Conservation (phyloP, 768 basidiomycete genomes). For the Obba rivulosa region DNA sequence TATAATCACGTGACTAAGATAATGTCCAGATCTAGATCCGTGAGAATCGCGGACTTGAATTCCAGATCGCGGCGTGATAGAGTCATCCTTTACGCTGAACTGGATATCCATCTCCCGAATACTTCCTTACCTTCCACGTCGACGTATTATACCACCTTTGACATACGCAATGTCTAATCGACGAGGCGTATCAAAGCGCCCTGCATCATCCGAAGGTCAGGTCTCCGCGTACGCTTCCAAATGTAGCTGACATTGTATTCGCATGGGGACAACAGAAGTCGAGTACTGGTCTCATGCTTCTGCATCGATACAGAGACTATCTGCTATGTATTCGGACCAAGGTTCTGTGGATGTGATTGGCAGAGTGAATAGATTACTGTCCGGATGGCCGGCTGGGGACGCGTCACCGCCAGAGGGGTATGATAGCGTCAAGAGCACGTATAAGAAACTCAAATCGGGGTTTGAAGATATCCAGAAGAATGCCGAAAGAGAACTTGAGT, state of each 20-base stretch:
- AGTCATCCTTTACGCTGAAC: too few species aligned
- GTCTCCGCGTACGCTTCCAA: conserved; percentile 16
- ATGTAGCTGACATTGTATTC: conserved; percentile 2
- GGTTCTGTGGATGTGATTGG: conserved; percentile 54
- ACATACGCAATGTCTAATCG: conserved; percentile 54
- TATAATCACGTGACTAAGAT: too few species aligned
- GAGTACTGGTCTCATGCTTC: conserved; percentile 73
- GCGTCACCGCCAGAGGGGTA: conserved; percentile 61
- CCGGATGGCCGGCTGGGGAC: conserved; percentile 70
- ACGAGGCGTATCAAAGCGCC: conserved; percentile 53
- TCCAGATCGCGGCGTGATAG: too few species aligned
- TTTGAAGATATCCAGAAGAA: conserved; percentile 56
- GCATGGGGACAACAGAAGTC: conserved; percentile 44
- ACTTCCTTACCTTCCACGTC: too few species aligned
- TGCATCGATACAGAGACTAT: conserved; percentile 49
- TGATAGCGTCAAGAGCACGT: conserved; percentile 54
- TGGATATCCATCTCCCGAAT: too few species aligned
- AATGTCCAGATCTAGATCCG: too few species aligned
- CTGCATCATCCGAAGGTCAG: conserved; percentile 73
- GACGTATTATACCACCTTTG: background rate
- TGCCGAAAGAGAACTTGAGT: conserved; percentile 64
- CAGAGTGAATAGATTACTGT: conserved; percentile 68
- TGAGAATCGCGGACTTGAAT: too few species aligned
- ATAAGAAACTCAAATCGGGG: conserved; percentile 56
- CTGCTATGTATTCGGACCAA: conserved; percentile 46